Percentiles rank a stretch among this genome's conserved stretches.
Conservation (phyloP, 345 rosid genomes). For the Syzygium jambos region DNA sequence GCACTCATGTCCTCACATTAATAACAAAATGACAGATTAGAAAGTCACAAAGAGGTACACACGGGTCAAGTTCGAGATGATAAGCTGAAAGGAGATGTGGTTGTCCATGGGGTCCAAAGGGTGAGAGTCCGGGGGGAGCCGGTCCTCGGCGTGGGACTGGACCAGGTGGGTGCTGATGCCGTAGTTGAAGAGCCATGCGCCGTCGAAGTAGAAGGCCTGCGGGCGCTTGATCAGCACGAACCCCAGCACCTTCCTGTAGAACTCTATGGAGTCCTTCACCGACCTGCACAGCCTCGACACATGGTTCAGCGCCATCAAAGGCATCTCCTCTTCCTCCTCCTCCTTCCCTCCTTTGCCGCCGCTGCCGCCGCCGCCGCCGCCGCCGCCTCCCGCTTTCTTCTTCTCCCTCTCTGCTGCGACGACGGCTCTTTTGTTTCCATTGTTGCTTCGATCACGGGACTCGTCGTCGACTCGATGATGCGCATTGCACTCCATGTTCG, state of each 20-base stretch:
- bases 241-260: constrained; percentile 57
- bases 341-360: too few relatives aligned
- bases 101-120: constrained; percentile 58
- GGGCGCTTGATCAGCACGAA: constrained; percentile 52
- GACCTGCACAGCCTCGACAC: constrained; percentile 60
- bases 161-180: constrained; percentile 63
- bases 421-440: neutral
- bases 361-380: too few relatives aligned
- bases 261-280: constrained; percentile 38
- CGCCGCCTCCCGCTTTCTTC: neutral
- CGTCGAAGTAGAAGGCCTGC: constrained; percentile 34
- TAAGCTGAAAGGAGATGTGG: constrained; percentile 63
- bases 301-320: constrained; percentile 60
- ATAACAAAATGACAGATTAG: neutral
- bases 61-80: neutral
- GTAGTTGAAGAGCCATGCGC: constrained; percentile 75
- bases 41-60: too few relatives aligned
- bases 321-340: constrained; percentile 2
- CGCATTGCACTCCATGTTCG: neutral
- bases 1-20: constrained; percentile 49
- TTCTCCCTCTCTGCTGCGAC: neutral
- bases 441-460: neutral
- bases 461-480: neutral
- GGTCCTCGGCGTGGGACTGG: constrained; percentile 34
- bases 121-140: constrained; percentile 18